These are phyloP conservation scores for Tulasnella sp. DNA, from an alignment of 768 basidiomycete species.

Conservation along the genomic window DNA sequence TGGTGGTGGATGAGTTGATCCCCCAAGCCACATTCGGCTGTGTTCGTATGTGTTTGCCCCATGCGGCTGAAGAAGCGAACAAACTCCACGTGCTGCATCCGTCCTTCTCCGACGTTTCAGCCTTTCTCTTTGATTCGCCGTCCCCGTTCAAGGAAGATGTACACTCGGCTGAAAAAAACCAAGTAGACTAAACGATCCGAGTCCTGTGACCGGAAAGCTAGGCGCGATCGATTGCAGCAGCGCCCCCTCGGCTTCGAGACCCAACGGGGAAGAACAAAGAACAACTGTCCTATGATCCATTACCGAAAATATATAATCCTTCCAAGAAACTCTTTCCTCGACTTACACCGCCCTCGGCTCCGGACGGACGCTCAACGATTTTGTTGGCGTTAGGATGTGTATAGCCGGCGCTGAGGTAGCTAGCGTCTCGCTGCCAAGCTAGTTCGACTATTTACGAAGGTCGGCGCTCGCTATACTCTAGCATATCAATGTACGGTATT, in stretches of 20 bases:
- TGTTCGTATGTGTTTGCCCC: neutral
- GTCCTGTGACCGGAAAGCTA: neutral
- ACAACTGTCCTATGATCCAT: neutral
- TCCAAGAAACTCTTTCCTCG: neutral
- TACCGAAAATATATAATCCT: neutral
- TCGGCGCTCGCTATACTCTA: neutral
- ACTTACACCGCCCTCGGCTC: neutral
- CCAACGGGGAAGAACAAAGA: neutral
- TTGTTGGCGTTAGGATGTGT: neutral
- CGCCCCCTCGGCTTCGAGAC: neutral
- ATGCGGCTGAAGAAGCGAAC: neutral
- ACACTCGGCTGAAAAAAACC: neutral
- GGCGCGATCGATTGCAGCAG: neutral
- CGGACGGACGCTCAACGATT: neutral
- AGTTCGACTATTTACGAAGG: neutral
- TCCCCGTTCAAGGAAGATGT: neutral
- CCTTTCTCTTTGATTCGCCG: neutral
- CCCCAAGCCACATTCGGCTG: neutral
- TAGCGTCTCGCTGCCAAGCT: neutral
- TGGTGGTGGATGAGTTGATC: neutral
- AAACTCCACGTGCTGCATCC: neutral
- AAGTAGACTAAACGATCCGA: neutral
- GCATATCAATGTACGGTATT: too few species aligned
- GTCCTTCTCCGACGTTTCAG: neutral
- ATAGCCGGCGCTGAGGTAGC: neutral